phyloP scores from a whole-genome alignment of 2,329 filamentous ascomycete species.

The Fusarium sp. region DNA sequence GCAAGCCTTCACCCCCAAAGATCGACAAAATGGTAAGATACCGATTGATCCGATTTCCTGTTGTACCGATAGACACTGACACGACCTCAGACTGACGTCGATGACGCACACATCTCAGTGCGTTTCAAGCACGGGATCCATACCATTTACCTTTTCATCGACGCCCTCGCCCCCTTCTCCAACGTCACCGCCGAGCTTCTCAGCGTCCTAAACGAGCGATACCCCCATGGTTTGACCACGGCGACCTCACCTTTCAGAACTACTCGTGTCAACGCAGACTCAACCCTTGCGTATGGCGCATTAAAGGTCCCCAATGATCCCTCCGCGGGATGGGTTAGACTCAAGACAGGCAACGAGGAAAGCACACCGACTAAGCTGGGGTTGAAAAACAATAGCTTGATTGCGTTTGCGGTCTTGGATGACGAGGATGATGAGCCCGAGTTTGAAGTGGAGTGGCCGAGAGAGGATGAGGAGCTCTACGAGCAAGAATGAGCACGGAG shows the following conservation, averaged over 20 bases:
- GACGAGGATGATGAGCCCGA: slow-evolving; percentile 55
- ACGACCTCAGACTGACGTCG: slow-evolving; percentile 47
- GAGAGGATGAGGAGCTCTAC: slow-evolving; percentile 57
- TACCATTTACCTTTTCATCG: slow-evolving; percentile 77
- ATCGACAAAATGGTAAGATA: slow-evolving; percentile 35
- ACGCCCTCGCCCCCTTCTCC: slow-evolving; percentile 68
- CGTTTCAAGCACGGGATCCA: slow-evolving; percentile 79
- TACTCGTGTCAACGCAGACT: slow-evolving; percentile 56
- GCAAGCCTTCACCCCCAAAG: slow-evolving; percentile 4
- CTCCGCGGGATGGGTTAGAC: slow-evolving; percentile 62
- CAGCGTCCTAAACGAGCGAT: slow-evolving; percentile 67
- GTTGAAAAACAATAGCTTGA: slow-evolving; percentile 60
- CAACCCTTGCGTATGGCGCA: slow-evolving; percentile 61
- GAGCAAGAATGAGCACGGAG: slow-evolving; percentile 29
- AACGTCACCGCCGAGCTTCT: slow-evolving; percentile 70
- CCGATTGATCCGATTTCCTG: neutral
- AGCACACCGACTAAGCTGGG: slow-evolving; percentile 58
- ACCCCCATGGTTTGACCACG: slow-evolving; percentile 64
- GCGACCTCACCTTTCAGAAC: slow-evolving; percentile 50
- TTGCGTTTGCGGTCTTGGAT: slow-evolving; percentile 64
- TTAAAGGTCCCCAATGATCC: slow-evolving; percentile 61
- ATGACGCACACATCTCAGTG: slow-evolving; percentile 71
- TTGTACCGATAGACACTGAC: slow-evolving; percentile 4
- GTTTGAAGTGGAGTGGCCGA: slow-evolving; percentile 62
- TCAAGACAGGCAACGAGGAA: slow-evolving; percentile 54